Evolutionary conservation across 768 basidiomycete species (phyloP), one percentile per base, ranked within the genome.

Genomic region (Tephrocybe sp.): DNA sequence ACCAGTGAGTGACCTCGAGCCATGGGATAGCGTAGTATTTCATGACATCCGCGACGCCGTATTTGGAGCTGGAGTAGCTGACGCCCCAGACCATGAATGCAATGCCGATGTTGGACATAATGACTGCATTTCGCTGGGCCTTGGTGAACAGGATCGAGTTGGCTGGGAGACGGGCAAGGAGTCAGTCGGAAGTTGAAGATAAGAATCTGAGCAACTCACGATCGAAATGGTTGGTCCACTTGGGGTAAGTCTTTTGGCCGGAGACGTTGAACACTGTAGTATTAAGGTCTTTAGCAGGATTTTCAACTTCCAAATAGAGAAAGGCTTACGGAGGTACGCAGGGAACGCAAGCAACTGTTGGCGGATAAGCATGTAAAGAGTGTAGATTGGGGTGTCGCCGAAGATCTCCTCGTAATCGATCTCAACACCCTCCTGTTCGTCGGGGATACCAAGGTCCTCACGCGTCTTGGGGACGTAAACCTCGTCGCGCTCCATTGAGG

Each of bases 171-270:
- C 24, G 32, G 40, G 31, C 25, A 12, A 31, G 25, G n/a, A 34
- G 21, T n/a, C n/a, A n/a, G 25, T 22, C 13, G 38, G 48, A 5
- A 31, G 18, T 27, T 18, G 4, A 30, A 21, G 22, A 25, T 12
- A 28, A 19, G 15, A 3, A 37, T 5, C 9, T 19, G 40, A 52
- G 5, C 18, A n/a, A 69, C 79, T 64, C 47, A 83, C 81, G 82
- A 62, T 81, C 68, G 56, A 83, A 84, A 56, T 86, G 84, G 54
- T 83, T 84, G n/a, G 83, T 83, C 74, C 78, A 76, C 54, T 77
- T 75, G 2, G 81, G 80, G 57, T 83, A 82, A 19, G 57, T 61
- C 58, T n/a, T n/a, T n/a, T n/a, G n/a, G n/a, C n/a, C n/a, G n/a
- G n/a, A n/a, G n/a, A n/a, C n/a, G n/a, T n/a, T 83, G 64, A 72